These are phyloP conservation scores for Solanum appendiculatum DNA, from an alignment of 257 asterid genomes.

Conservation along the genomic window DNA sequence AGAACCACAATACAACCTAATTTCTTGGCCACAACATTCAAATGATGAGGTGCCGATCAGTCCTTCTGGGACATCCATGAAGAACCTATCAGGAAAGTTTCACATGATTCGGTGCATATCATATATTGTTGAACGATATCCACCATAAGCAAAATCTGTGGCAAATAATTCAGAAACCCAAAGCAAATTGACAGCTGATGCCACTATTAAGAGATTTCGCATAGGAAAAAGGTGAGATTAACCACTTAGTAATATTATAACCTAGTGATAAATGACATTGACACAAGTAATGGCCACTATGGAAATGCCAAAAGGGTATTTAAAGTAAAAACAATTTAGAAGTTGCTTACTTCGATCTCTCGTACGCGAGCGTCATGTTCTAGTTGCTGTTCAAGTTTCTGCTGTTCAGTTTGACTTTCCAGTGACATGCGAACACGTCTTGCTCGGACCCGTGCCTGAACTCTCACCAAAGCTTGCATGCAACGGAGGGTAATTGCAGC, in stretches of 20 bases:
- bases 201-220: background rate
- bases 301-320: background rate
- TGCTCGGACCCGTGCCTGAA: constrained; percentile 98
- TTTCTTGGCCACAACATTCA: background rate
- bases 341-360: constrained; percentile 75
- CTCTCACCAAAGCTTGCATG: constrained; percentile 97
- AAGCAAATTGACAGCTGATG: background rate
- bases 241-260: background rate
- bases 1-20: background rate
- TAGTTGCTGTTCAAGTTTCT: constrained; percentile 61
- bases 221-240: background rate
- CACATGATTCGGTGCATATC: background rate
- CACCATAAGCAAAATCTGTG: background rate
- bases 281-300: background rate
- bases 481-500: constrained; percentile 96
- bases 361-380: constrained; percentile 75
- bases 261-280: background rate
- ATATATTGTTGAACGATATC: background rate
- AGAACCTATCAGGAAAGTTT: background rate
- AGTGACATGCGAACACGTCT: constrained; percentile 89
- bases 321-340: background rate
- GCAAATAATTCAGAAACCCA: background rate
- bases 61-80: background rate
- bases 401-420: constrained; percentile 69
- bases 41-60: background rate